Base-by-base conservation (phyloP, 2,329 filamentous ascomycete genomes). In the Trichoderma cornu-damae region DNA sequence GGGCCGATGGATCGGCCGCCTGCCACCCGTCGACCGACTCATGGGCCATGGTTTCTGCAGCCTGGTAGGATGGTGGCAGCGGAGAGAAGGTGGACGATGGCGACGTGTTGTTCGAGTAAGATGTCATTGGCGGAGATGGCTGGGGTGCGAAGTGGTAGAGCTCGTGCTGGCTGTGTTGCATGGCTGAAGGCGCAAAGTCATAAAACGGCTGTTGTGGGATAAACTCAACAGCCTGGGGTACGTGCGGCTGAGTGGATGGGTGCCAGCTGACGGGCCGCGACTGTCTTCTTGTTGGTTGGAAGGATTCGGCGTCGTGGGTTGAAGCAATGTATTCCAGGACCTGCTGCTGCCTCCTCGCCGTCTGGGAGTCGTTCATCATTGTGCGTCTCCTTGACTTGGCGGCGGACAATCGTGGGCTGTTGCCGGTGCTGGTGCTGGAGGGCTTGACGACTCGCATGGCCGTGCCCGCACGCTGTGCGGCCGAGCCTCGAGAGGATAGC, bases 181-280 rank as follows among this genome's bases (percentile, higher is more conserved):
- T 68, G 40, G 60, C 66, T 34, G 70, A 66, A 4, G 70, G 66
- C 6, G 76, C 69, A 34, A 76, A 70, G 11, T 72, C 66, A 61
- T 78, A 75, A 62, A 71, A 67, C 34, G 69, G 69, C 18, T 73
- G 73, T 57, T 70, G 49, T 34, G 38, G 69, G 16, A 74, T 70
- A 40, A 70, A 66, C 52, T 74, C 71, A 47, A 71, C 71, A 47
- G 71, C 69, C 59, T 71, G 70, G 14, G 73, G 67, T 66, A 68
- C 62, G 43, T 69, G 70, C 18, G 75, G 70, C 58, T 81, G 77
- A 8, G 85, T 81, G 20, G 81, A 80, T 2, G 87, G 86, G 68
- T 91, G 88, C 88, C 88, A 91, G 75, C 87, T 90, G 44, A 89
- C 75, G 5, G 88, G 87, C 40, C 88, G 80, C 52, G 72, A 72